A percentile compares a stretch with the other conserved stretches of the same genome.
These are phyloP conservation scores for Cyberlindnera mississippiensis DNA, from an alignment of 805 yeast genomes.

Conservation along the genomic window DNA sequence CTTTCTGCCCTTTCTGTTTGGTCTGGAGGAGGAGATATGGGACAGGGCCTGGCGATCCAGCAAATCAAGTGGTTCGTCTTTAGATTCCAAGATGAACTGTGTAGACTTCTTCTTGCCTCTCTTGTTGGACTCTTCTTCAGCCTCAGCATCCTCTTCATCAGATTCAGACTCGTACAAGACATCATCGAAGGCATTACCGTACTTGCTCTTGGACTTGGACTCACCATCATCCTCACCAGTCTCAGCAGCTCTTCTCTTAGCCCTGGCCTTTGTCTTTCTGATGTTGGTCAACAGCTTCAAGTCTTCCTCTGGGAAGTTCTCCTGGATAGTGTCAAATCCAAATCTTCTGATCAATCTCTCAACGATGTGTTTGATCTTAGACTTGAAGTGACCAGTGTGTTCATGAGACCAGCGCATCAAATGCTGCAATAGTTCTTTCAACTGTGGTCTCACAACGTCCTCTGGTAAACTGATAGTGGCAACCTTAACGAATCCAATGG, in stretches of 20 bases:
- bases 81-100: conserved; percentile 72
- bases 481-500: conserved; percentile 91
- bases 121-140: conserved; percentile 27
- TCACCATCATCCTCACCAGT: conserved; percentile 14
- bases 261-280: conserved; percentile 80
- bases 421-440: conserved; percentile 62
- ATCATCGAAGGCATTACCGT: conserved; percentile 86
- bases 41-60: conserved; percentile 81
- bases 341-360: conserved; percentile 89
- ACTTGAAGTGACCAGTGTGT: conserved; percentile 91
- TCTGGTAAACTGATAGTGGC: conserved; percentile 79
- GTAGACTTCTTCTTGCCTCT: conserved; percentile 33
- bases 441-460: conserved; percentile 63
- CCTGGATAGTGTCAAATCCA: conserved; percentile 82
- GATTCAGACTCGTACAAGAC: conserved; percentile 73
- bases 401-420: conserved; percentile 92
- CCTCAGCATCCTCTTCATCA: conserved; percentile 42
- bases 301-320: conserved; percentile 87
- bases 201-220: conserved; percentile 41
- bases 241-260: conserved; percentile 61
- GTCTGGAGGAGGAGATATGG: conserved; percentile 84
- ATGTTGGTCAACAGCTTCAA: conserved; percentile 78
- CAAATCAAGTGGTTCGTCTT: conserved; percentile 81
- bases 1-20: conserved; percentile 52
- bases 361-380: conserved; percentile 87